Conservation (phyloP, 2,329 filamentous ascomycete genomes). For the Aspergillus neoniger region DNA sequence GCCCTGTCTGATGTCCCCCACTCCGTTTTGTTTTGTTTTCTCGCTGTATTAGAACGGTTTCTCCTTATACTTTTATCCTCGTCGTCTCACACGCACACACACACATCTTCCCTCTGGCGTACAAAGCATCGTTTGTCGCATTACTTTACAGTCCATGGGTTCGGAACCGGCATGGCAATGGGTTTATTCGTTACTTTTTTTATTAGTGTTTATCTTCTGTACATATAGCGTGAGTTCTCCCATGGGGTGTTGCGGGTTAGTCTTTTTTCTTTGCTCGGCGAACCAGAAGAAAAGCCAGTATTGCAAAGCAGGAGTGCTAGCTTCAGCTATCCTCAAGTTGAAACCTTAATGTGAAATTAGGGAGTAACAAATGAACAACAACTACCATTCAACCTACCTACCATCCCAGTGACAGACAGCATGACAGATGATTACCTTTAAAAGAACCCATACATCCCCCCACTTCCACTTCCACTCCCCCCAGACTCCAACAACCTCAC, state of each 20-base stretch:
- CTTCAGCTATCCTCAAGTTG: conserved; percentile 26
- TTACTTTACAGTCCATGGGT: conserved; percentile 36
- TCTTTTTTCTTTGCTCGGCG: no score
- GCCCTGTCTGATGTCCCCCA: conserved; percentile 12
- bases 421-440: no score
- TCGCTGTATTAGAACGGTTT: conserved; percentile 44
- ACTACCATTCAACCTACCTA: no score
- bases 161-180: conserved; percentile 44
- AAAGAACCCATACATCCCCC: no score
- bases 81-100: conserved; percentile 23
- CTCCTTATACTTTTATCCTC: conserved; percentile 26
- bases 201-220: conserved; percentile 39
- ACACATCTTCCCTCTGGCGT: conserved; percentile 49
- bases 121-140: conserved; percentile 44
- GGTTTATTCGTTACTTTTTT: conserved; percentile 37
- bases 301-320: conserved; percentile 13
- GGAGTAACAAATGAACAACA: conserved; percentile 14
- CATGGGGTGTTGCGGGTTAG: conserved; percentile 8
- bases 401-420: no score
- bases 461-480: no score
- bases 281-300: no score
- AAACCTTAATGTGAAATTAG: conserved; percentile 35
- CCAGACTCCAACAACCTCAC: no score
- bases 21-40: conserved; percentile 26
- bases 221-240: conserved; percentile 44